These are phyloP conservation scores for Pichia ethanolica DNA, from an alignment of 805 yeast species.

Conservation along the genomic window DNA sequence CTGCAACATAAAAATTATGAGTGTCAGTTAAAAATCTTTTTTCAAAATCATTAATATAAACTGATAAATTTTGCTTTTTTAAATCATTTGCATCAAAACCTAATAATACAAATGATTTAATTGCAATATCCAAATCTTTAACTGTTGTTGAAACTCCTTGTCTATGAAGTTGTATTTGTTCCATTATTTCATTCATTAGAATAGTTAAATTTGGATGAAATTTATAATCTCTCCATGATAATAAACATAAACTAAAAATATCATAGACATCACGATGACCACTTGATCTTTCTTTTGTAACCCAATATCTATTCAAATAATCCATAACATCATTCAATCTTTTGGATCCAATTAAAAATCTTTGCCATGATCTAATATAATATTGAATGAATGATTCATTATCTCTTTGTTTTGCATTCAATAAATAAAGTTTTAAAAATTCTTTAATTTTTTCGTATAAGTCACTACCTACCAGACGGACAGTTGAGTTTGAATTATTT, in stretches of 20 bases:
- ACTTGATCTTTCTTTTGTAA: conserved; percentile 88
- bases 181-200: conserved; percentile 65
- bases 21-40: conserved; percentile 66
- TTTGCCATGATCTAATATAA: conserved; percentile 82
- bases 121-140: conserved; percentile 59
- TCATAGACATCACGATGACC: conserved; percentile 87
- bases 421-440: conserved; percentile 57
- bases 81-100: conserved; percentile 90
- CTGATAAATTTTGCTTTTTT: conserved; percentile 74
- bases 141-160: conserved; percentile 68
- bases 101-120: conserved; percentile 77
- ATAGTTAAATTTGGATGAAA: conserved; percentile 56
- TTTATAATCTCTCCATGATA: conserved; percentile 82
- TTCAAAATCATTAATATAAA: conserved; percentile 78
- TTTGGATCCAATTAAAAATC: conserved; percentile 87
- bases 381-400: conserved; percentile 69
- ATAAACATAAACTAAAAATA: conserved; percentile 78
- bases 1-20: conserved; percentile 55
- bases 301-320: conserved; percentile 96
- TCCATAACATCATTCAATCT: conserved; percentile 89
- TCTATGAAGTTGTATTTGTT: conserved; percentile 70
- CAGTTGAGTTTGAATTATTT: conserved; percentile 12
- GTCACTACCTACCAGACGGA: conserved; percentile 73
- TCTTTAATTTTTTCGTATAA: conserved; percentile 65
- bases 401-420: conserved; percentile 40